Evolutionary conservation across 2,329 filamentous ascomycete genomes (phyloP).

Genomic region (Mycogone perniciosa): DNA sequence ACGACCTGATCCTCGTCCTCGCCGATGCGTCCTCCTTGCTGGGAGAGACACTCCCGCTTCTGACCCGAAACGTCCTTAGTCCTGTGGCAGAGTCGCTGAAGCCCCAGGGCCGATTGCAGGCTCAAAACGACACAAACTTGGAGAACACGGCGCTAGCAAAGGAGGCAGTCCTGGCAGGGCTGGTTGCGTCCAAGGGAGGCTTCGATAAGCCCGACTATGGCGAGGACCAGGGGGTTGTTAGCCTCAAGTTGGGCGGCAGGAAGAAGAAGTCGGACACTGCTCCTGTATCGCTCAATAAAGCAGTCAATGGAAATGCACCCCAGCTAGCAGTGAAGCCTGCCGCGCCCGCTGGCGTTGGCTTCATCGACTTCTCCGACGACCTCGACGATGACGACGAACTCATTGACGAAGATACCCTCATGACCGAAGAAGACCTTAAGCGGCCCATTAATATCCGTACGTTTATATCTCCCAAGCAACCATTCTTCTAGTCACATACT

Average conservation of each 20-base stretch:
- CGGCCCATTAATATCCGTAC: constrained; percentile 73
- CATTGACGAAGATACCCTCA: constrained; percentile 82
- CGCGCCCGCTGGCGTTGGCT: constrained; percentile 55
- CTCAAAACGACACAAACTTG: constrained; percentile 6
- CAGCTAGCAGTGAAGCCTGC: constrained; percentile 35
- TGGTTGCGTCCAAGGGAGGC: constrained; percentile 56
- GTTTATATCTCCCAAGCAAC: constrained; percentile 30
- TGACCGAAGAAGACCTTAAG: constrained; percentile 79
- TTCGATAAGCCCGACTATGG: constrained; percentile 64
- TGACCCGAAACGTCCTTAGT: constrained; percentile 42
- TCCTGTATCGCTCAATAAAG: constrained; percentile 17
- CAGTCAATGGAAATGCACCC: constrained; percentile 39
- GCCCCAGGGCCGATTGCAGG: constrained; percentile 10
- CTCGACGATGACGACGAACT: constrained; percentile 65
- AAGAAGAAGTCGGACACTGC: constrained; percentile 28
- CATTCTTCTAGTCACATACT: constrained; percentile 10
- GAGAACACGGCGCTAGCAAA: constrained; percentile 25
- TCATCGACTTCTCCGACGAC: constrained; percentile 60
- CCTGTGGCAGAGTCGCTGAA: constrained; percentile 11
- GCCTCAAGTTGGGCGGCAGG: constrained; percentile 36
- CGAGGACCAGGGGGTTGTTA: constrained; percentile 51
- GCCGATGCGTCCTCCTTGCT: constrained; percentile 47
- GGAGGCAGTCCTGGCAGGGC: constrained; percentile 80
- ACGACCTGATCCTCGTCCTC: constrained; percentile 79
- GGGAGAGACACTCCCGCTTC: constrained; percentile 55